A percentile compares a stretch with the other conserved stretches of the same genome.
Evolutionary conservation across 306 rosid genomes (phyloP).

Genomic region (Begonia masoniana): DNA sequence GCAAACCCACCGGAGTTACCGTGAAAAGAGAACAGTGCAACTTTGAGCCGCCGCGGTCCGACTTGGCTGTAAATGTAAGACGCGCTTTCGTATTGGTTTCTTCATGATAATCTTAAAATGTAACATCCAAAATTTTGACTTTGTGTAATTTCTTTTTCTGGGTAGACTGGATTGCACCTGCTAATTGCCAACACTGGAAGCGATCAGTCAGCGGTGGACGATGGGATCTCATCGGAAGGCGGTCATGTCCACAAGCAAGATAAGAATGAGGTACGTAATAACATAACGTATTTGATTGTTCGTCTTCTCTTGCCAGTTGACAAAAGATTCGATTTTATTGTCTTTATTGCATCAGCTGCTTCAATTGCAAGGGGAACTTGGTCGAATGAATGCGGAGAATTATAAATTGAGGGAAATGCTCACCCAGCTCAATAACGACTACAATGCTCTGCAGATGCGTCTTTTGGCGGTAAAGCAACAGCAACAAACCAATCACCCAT

Average conservation of each 20-base stretch:
- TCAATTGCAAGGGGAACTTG: constrained; percentile 56
- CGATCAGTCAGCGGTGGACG: constrained; percentile 79
- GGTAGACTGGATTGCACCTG: constrained; percentile 75
- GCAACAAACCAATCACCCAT: constrained; percentile 21
- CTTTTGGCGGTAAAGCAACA: constrained; percentile 49
- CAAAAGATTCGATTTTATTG: neutral
- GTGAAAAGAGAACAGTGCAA: constrained; percentile 47
- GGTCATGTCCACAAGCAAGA: constrained; percentile 24
- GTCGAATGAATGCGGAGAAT: constrained; percentile 66
- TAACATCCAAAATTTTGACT: neutral
- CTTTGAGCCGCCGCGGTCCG: constrained; percentile 1
- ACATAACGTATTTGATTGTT: neutral
- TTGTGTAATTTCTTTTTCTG: neutral
- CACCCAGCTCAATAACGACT: constrained; percentile 50
- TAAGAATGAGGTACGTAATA: constrained; percentile 43
- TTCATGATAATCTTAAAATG: no score
- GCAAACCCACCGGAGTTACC: neutral
- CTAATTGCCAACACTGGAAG: constrained; percentile 70
- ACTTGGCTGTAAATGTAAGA: constrained; percentile 40
- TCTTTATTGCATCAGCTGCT: constrained; percentile 31
- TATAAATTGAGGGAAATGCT: constrained; percentile 70
- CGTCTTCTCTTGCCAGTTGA: neutral
- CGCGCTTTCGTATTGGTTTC: neutral
- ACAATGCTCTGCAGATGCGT: constrained; percentile 69
- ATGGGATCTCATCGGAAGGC: constrained; percentile 62